phyloP scores from a whole-genome alignment of 164 flowering plant genomes.

The Vitis rupestris region DNA sequence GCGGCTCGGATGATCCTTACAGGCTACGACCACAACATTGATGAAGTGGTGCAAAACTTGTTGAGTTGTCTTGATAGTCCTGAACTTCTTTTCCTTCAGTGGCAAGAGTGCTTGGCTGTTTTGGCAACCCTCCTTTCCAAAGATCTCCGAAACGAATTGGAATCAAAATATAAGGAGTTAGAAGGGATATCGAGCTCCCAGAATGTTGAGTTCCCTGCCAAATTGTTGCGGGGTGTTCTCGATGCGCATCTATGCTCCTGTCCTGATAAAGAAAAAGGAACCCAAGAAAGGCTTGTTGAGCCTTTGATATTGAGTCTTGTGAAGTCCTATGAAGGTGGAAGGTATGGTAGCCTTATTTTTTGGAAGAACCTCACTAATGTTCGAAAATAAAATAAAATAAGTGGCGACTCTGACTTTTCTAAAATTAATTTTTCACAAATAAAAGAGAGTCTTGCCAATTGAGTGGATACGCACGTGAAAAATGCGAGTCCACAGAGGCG shows the following conservation, averaged over 20 bases:
- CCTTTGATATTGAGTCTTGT: conserved; percentile 83
- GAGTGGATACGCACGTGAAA: no score
- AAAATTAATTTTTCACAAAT: no score
- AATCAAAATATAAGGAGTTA: conserved; percentile 67
- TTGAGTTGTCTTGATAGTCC: conserved; percentile 94
- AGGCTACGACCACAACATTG: conserved; percentile 93
- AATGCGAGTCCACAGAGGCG: neutral
- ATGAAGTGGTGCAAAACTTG: conserved; percentile 90
- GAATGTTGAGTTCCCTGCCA: conserved; percentile 90
- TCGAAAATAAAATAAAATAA: no score
- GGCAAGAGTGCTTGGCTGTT: conserved; percentile 98
- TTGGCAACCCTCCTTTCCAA: conserved; percentile 92
- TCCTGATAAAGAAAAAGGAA: conserved; percentile 79
- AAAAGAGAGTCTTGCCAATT: no score
- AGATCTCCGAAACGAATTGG: conserved; percentile 77
- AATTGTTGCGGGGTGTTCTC: conserved; percentile 61
- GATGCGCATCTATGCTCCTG: conserved; percentile 76
- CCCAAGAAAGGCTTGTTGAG: conserved; percentile 92
- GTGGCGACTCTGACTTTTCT: no score
- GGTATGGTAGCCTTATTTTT: conserved; percentile 13
- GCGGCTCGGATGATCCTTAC: conserved; percentile 96
- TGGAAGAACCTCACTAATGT: no score
- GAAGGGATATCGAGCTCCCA: conserved; percentile 59
- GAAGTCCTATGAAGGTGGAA: conserved; percentile 96
- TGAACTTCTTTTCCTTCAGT: conserved; percentile 96